Base-by-base conservation (phyloP, 2,329 filamentous ascomycete species). In the Capronia americana region DNA sequence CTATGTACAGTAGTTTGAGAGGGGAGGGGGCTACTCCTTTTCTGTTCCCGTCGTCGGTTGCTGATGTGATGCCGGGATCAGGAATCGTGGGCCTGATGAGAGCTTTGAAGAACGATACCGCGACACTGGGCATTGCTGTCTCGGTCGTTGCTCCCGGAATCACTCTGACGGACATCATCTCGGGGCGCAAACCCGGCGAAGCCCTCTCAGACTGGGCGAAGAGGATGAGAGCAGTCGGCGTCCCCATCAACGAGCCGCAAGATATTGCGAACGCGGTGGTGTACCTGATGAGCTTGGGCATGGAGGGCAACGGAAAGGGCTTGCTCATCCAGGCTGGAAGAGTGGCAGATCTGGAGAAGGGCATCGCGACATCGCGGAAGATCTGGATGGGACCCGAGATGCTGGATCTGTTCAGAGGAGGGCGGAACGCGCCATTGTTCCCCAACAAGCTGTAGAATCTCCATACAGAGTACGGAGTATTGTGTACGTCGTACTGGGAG, bases 311-410 rank as follows among this genome's bases (percentile, higher is more conserved):
- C 70, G 82, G 82, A 0, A 77, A 77, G 48, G 82, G 82, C 0
- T 73, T 83, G 41, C 74, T 84, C 44, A 75, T 84, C 3, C 82
- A 84, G 67, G 79, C 74, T 1, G 79, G 80, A 46, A 74, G 72
- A 62, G 77, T 79, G 65, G 74, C 74, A 54, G 82, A 84, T 73
- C 63, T 84, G 24, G 82, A 84, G 68, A 73, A 75, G 24, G 82
- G 82, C 0, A 73, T 84, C 59, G 82, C 82, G 28, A 82, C 77
- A 73, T 76, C 74, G 23, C 77, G 82, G 65, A 77, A 77, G 66
- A 70, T 72, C 55, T 84, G 82, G 82, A 83, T 84, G 81, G 77
- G 81, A 0, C 80, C 78, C 68, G 82, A 84, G 72, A 83, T 83
- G 82, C 72, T 84, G 74, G 77, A 79, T 11, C 69, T 83, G 71